These are phyloP conservation scores for Arachnomyces sp. DNA, from an alignment of 2,329 filamentous ascomycete species.

Conservation along the genomic window DNA sequence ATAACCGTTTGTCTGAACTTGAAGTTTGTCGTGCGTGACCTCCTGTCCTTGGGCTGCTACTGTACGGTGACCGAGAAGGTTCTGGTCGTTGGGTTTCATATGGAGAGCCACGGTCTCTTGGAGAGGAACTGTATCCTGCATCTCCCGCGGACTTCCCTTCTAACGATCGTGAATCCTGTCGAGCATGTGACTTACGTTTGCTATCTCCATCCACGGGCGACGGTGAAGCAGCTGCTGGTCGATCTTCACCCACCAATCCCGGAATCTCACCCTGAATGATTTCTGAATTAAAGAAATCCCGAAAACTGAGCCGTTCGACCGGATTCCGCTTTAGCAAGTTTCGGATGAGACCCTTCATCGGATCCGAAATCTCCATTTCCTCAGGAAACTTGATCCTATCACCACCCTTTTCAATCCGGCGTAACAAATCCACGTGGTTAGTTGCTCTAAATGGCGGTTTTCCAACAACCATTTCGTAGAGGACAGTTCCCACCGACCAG, in stretches of 20 bases:
- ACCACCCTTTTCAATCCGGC: slow-evolving; percentile 82
- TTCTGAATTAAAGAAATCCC: slow-evolving; percentile 70
- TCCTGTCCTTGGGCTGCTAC: slow-evolving; percentile 20
- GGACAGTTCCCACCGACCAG: slow-evolving; percentile 93
- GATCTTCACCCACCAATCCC: slow-evolving; percentile 70
- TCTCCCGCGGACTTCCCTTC: slow-evolving; percentile 16
- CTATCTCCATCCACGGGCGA: slow-evolving; percentile 14
- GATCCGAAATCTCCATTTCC: slow-evolving; percentile 62
- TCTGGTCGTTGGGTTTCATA: slow-evolving; percentile 31
- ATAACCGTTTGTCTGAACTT: slow-evolving; percentile 26
- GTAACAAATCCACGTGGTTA: slow-evolving; percentile 89
- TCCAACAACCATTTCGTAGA: slow-evolving; percentile 91
- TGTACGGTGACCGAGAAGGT: slow-evolving; percentile 20
- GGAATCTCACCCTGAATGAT: slow-evolving; percentile 72
- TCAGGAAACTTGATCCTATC: slow-evolving; percentile 78
- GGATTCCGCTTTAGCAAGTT: slow-evolving; percentile 77
- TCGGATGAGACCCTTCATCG: slow-evolving; percentile 74
- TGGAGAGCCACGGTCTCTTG: not conserved
- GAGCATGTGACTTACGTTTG: slow-evolving; percentile 8
- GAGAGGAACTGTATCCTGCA: slow-evolving; percentile 18
- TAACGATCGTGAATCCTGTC: not conserved
- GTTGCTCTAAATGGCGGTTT: slow-evolving; percentile 83
- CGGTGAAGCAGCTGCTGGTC: slow-evolving; percentile 31
- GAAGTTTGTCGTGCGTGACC: slow-evolving; percentile 25
- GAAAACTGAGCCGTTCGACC: slow-evolving; percentile 75